These are phyloP conservation scores for Schwanniomyces pseudopolymorphus DNA, from an alignment of 805 yeast genomes.

Conservation along the genomic window DNA sequence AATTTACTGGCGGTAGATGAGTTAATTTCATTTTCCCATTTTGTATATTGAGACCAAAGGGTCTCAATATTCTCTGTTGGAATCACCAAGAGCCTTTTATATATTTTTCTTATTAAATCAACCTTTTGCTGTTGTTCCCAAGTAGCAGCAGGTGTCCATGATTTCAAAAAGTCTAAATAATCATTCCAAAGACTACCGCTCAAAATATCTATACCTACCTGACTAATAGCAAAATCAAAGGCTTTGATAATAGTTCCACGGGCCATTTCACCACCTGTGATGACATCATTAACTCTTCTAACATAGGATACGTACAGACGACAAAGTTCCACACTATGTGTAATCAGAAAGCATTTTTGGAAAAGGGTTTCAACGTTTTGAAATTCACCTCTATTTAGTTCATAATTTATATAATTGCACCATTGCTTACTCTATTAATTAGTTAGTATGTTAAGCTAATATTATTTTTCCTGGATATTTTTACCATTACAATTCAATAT, in stretches of 20 bases:
- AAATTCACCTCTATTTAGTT: constrained; percentile 63
- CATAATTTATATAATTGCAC: constrained; percentile 68
- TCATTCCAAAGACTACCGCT: constrained; percentile 78
- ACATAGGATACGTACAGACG: constrained; percentile 75
- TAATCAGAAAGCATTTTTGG: constrained; percentile 58
- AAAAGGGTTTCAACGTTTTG: constrained; percentile 66
- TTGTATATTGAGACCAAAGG: constrained; percentile 77
- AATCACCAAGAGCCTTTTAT: constrained; percentile 65
- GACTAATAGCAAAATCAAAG: constrained; percentile 74
- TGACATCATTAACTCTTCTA: constrained; percentile 63
- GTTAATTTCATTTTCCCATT: constrained; percentile 79
- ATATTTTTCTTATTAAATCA: constrained; percentile 72
- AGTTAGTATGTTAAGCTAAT: constrained; percentile 17
- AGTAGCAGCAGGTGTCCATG: constrained; percentile 74
- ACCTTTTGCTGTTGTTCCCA: constrained; percentile 85
- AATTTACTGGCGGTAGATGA: constrained; percentile 79
- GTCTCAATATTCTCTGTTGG: constrained; percentile 76
- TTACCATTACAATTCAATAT: no score
- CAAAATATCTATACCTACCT: constrained; percentile 75
- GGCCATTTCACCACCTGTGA: constrained; percentile 82
- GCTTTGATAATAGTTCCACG: constrained; percentile 74
- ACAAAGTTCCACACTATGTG: constrained; percentile 71
- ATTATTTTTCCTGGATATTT: no score
- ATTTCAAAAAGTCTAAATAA: constrained; percentile 72
- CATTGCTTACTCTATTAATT: constrained; percentile 48